These are phyloP conservation scores for Lepidopterella palustris DNA, from an alignment of 495 filamentous ascomycete species.

Conservation along the genomic window DNA sequence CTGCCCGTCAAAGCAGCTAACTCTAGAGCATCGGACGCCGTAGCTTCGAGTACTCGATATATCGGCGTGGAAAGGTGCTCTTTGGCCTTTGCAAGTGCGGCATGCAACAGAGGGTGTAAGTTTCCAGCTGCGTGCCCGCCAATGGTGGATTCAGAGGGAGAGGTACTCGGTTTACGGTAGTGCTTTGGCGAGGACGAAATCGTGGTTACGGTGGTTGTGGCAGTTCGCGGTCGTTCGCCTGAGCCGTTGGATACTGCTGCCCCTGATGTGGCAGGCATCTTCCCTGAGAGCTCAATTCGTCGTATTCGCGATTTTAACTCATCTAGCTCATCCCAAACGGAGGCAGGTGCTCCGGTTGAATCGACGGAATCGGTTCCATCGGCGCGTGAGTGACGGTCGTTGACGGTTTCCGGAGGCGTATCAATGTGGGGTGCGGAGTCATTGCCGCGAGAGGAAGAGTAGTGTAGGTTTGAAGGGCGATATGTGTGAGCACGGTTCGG, in stretches of 20 bases:
- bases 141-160: conserved; percentile 36
- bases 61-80: conserved; percentile 59
- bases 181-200: conserved; percentile 80
- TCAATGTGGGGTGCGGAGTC: conserved; percentile 16
- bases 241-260: conserved; percentile 68
- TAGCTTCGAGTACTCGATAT: conserved; percentile 73
- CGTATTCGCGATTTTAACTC: conserved; percentile 91
- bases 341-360: conserved; percentile 72
- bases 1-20: conserved; percentile 68
- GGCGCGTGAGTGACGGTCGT: conserved; percentile 13
- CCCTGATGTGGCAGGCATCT: conserved; percentile 70
- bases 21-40: conserved; percentile 71
- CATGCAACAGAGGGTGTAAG: conserved; percentile 70
- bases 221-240: conserved; percentile 79
- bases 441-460: conserved; percentile 24
- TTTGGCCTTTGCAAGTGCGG: conserved; percentile 73
- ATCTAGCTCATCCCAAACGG: conserved; percentile 96
- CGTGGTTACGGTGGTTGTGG: conserved; percentile 88
- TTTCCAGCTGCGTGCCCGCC: conserved; percentile 37
- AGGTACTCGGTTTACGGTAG: conserved; percentile 45
- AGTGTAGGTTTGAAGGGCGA: conserved; percentile 27
- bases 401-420: conserved; percentile 8
- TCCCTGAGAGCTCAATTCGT: conserved; percentile 85
- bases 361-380: conserved; percentile 81
- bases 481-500: conserved; percentile 19